phyloP scores from a whole-genome alignment of 495 filamentous ascomycete genomes.

The Bacidia rubella region DNA sequence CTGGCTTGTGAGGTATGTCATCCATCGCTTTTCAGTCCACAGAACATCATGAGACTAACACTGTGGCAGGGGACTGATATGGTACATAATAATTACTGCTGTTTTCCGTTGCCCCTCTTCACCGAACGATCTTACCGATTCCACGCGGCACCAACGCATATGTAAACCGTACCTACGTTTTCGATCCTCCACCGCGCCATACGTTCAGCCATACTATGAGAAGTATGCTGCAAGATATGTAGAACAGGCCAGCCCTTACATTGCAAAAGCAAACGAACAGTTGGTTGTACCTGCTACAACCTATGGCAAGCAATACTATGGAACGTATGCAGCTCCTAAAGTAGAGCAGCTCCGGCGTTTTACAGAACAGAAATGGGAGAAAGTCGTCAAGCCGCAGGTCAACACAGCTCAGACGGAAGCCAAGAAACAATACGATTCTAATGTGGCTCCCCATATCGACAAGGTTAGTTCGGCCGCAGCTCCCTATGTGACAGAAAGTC shows the following conservation, averaged over 20 bases:
- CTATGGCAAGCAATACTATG: slow-evolving; percentile 48
- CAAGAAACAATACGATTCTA: slow-evolving; percentile 50
- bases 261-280: slow-evolving; percentile 46
- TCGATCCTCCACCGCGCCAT: slow-evolving; percentile 54
- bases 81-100: slow-evolving; percentile 72
- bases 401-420: slow-evolving; percentile 44
- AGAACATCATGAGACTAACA: background rate
- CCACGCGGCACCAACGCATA: slow-evolving; percentile 47
- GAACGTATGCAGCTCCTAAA: slow-evolving; percentile 65
- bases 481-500: slow-evolving; percentile 60
- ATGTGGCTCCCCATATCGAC: slow-evolving; percentile 61
- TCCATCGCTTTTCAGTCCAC: background rate
- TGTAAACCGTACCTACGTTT: slow-evolving; percentile 73
- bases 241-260: slow-evolving; percentile 62
- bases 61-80: slow-evolving; percentile 54
- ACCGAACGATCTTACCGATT: slow-evolving; percentile 48
- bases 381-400: slow-evolving; percentile 59
- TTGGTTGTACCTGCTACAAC: slow-evolving; percentile 52
- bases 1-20: slow-evolving; percentile 46
- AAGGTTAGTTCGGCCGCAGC: slow-evolving; percentile 38
- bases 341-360: slow-evolving; percentile 51
- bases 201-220: slow-evolving; percentile 77
- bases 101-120: slow-evolving; percentile 71
- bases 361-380: slow-evolving; percentile 61
- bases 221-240: slow-evolving; percentile 72